Evolutionary conservation across 1,284 basidiomycete species (phyloP).

Genomic region (Hymenochaete sp.): DNA sequence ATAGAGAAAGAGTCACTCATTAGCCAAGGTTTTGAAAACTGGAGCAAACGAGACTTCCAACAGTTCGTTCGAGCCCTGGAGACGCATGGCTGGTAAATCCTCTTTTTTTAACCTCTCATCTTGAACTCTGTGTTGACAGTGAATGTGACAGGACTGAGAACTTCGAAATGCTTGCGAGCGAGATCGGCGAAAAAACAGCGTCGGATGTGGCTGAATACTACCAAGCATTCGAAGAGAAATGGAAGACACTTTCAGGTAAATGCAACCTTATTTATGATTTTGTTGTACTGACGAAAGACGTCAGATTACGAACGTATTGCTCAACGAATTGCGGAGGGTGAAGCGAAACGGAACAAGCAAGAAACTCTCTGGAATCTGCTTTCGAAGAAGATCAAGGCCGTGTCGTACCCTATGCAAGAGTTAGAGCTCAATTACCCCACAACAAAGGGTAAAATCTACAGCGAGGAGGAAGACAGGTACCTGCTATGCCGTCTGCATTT

Average conservation of each 20-base stretch:
- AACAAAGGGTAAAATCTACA: constrained; percentile 93
- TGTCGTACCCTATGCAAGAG: constrained; percentile 88
- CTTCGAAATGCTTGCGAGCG: constrained; percentile 70
- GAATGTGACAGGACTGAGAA: constrained; percentile 50
- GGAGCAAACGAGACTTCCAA: constrained; percentile 92
- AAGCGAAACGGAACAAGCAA: constrained; percentile 81
- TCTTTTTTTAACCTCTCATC: background rate
- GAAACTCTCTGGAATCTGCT: constrained; percentile 75
- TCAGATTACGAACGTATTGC: constrained; percentile 77
- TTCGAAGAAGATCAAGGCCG: constrained; percentile 71
- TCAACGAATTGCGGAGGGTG: constrained; percentile 73
- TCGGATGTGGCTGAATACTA: constrained; percentile 81
- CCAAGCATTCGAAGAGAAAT: constrained; percentile 83
- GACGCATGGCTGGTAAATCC: constrained; percentile 71
- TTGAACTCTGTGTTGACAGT: constrained; percentile 4
- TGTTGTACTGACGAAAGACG: background rate
- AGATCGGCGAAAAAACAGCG: constrained; percentile 81
- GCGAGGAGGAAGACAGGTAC: constrained; percentile 96
- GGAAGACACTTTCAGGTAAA: constrained; percentile 75
- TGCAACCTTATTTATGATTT: constrained; percentile 8
- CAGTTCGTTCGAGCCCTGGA: constrained; percentile 84
- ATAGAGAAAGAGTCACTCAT: constrained; percentile 73
- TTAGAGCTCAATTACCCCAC: constrained; percentile 90
- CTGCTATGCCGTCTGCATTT: constrained; percentile 85
- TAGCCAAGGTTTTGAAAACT: constrained; percentile 78